Conservation (phyloP, 2,329 filamentous ascomycete species). For the Aspergillus quadrilineatus region DNA sequence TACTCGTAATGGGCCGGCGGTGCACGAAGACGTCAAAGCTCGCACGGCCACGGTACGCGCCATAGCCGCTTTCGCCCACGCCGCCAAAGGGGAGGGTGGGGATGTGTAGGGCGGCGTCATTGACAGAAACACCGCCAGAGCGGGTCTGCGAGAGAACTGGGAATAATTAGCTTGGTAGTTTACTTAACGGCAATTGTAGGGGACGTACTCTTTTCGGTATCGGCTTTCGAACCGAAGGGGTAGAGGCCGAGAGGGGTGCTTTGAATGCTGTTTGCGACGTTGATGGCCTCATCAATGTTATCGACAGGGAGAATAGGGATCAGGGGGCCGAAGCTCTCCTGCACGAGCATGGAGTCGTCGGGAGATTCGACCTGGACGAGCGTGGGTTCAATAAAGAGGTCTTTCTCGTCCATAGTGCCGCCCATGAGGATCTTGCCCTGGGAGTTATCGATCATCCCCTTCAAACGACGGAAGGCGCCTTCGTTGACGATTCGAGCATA, state of each 20-base stretch:
- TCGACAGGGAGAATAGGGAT: slow-evolving; percentile 78
- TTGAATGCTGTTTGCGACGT: slow-evolving; percentile 75
- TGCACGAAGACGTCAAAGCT: slow-evolving; percentile 64
- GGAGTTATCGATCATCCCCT: slow-evolving; percentile 83
- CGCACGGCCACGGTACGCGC: slow-evolving; percentile 74
- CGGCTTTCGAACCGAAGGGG: slow-evolving; percentile 77
- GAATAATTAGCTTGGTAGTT: background rate
- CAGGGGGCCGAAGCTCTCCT: slow-evolving; percentile 93
- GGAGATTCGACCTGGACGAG: slow-evolving; percentile 77
- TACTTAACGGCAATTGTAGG: background rate
- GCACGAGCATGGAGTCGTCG: slow-evolving; percentile 73
- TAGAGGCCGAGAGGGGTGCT: slow-evolving; percentile 81
- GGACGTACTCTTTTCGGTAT: slow-evolving; percentile 68
- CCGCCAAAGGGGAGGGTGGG: slow-evolving; percentile 77
- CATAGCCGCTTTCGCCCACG: slow-evolving; percentile 74
- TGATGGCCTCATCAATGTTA: slow-evolving; percentile 80
- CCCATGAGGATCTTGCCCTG: slow-evolving; percentile 84
- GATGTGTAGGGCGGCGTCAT: slow-evolving; percentile 67
- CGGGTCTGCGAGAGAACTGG: slow-evolving; percentile 62
- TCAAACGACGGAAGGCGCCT: slow-evolving; percentile 75
- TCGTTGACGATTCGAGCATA: slow-evolving; percentile 78
- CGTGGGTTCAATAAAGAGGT: slow-evolving; percentile 86
- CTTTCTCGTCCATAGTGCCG: slow-evolving; percentile 74
- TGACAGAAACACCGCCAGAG: slow-evolving; percentile 64
- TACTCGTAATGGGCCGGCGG: slow-evolving; percentile 58